A percentile compares a stretch with the other conserved stretches of the same genome.
These are phyloP conservation scores for Psophocarpus tetragonolobus DNA, from an alignment of 306 rosid genomes.

Conservation along the genomic window DNA sequence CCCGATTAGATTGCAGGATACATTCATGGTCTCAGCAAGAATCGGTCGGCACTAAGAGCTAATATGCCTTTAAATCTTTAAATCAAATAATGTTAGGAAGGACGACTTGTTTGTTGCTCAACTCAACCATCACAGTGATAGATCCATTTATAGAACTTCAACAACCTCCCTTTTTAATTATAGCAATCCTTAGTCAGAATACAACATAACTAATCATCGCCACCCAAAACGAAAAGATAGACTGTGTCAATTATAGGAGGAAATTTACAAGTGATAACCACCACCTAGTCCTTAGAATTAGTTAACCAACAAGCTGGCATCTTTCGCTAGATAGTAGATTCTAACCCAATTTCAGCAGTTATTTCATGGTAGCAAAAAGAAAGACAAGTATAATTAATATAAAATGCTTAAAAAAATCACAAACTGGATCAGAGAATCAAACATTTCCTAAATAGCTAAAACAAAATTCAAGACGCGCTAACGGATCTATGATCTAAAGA, in stretches of 20 bases:
- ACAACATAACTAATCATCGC: conserved; percentile 7
- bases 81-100: not conserved
- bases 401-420: not conserved
- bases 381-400: not conserved
- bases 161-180: not conserved
- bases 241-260: not conserved
- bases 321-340: not conserved
- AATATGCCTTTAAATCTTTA: not conserved
- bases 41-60: conserved; percentile 9
- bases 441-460: not conserved
- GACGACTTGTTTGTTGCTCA: conserved; percentile 10
- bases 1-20: not conserved
- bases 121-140: conserved; percentile 8
- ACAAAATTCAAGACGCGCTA: not conserved
- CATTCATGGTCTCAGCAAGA: not conserved
- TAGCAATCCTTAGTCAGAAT: not conserved
- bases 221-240: not conserved
- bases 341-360: not conserved
- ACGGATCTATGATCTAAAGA: conserved; percentile 31
- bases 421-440: conserved; percentile 30
- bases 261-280: conserved; percentile 8
- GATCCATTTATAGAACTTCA: conserved; percentile 27
- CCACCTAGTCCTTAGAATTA: conserved; percentile 9
- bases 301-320: not conserved
- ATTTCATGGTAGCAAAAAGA: not conserved